Evolutionary conservation across 805 yeast species (phyloP).

Genomic region (Gaillardinia entomophila): DNA sequence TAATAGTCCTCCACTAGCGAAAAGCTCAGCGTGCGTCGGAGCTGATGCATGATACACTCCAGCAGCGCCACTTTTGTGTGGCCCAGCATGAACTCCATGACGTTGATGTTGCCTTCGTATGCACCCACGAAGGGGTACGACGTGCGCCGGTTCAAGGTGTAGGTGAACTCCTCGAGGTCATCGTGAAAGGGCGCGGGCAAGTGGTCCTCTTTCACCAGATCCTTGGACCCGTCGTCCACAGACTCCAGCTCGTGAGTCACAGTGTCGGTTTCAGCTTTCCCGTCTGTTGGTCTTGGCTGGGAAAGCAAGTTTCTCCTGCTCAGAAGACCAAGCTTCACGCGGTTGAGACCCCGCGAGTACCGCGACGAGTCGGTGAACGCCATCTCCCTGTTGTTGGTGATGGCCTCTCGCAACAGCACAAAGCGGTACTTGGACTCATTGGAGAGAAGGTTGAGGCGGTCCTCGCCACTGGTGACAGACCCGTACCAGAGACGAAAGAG

Average conservation of each 20-base stretch:
- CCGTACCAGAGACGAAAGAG: conserved; percentile 29
- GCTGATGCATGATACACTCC: too few species aligned
- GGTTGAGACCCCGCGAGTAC: conserved; percentile 28
- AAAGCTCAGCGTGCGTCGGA: conserved; percentile 11
- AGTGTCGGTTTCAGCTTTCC: background rate
- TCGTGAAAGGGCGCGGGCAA: background rate
- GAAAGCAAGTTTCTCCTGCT: conserved; percentile 9
- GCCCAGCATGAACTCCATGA: conserved; percentile 12
- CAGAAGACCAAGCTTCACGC: conserved; percentile 30
- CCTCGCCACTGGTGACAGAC: background rate
- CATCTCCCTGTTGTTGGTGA: conserved; percentile 11
- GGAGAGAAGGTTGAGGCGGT: conserved; percentile 1
- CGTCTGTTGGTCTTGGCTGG: background rate
- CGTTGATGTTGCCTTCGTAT: conserved; percentile 13
- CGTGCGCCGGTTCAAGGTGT: conserved; percentile 25
- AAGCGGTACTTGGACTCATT: conserved; percentile 15
- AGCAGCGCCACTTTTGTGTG: too few species aligned
- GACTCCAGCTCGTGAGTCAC: too few species aligned
- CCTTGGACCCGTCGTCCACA: background rate
- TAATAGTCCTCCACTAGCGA: conserved; percentile 14
- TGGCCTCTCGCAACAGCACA: conserved; percentile 29
- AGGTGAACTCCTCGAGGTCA: conserved; percentile 6
- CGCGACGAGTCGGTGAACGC: conserved; percentile 15
- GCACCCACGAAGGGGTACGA: conserved; percentile 23
- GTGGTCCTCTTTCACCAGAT: too few species aligned